Conservation (phyloP, 2,329 filamentous ascomycete genomes). For the Cladophialophora chaetospira region DNA sequence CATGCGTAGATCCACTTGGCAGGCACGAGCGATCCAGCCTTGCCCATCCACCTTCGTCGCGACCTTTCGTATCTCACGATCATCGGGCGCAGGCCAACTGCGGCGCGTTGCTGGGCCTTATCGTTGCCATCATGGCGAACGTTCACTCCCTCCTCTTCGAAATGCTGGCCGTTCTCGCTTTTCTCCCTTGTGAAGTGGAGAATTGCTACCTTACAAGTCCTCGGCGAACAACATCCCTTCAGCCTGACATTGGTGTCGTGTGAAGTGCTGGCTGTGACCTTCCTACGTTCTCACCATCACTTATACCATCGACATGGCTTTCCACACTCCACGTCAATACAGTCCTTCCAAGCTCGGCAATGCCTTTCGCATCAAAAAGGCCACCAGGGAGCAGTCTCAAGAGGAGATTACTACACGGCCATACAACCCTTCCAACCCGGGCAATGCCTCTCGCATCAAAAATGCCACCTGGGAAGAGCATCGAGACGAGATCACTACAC, state of each 20-base stretch:
- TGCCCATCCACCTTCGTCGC: neutral
- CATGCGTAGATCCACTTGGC: neutral
- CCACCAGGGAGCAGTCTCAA: no score
- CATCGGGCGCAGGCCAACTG: neutral
- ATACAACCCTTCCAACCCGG: neutral
- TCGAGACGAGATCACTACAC: neutral
- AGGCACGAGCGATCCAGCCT: no score
- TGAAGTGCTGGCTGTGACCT: neutral
- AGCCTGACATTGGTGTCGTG: neutral
- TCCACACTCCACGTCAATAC: neutral
- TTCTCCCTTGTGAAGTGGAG: neutral
- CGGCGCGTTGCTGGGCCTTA: neutral
- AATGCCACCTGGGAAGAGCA: neutral
- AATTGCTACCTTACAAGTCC: neutral
- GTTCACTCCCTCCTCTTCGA: neutral
- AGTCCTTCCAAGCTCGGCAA: no score
- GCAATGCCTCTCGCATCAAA: conserved; percentile 1
- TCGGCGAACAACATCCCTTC: neutral
- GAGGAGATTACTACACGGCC: no score
- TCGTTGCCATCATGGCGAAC: neutral
- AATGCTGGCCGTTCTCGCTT: neutral
- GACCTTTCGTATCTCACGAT: neutral
- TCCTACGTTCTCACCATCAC: neutral
- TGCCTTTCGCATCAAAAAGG: no score
- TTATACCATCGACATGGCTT: neutral